phyloP scores from a whole-genome alignment of 108 stramenopile species.

The Cyclotella distinguenda region DNA sequence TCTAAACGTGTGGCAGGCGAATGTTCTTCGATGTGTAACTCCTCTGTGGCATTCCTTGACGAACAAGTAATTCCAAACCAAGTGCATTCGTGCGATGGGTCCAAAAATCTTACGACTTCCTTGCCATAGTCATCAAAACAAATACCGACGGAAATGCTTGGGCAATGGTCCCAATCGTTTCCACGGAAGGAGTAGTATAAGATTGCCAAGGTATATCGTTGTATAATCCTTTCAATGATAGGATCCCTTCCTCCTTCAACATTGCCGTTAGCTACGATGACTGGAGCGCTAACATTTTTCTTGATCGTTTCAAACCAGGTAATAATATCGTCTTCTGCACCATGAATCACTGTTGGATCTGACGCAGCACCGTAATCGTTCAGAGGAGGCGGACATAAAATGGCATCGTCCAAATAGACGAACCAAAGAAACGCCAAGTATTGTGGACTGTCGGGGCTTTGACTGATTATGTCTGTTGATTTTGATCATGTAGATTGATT shows the following conservation, averaged over 20 bases:
- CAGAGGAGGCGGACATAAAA: slow-evolving; percentile 44
- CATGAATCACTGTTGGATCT: background rate
- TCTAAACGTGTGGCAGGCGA: slow-evolving; percentile 2
- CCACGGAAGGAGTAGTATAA: slow-evolving; percentile 21
- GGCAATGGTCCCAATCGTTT: slow-evolving; percentile 44
- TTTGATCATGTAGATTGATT: background rate
- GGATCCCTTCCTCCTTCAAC: background rate
- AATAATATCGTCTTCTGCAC: background rate
- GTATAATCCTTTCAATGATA: slow-evolving; percentile 20
- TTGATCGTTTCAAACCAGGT: background rate
- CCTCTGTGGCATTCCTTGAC: slow-evolving; percentile 2
- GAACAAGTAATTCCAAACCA: slow-evolving; percentile 64
- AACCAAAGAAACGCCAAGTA: slow-evolving; percentile 56
- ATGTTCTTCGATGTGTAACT: slow-evolving; percentile 34
- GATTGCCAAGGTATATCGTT: slow-evolving; percentile 20
- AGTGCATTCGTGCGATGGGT: slow-evolving; percentile 47
- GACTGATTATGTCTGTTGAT: slow-evolving; percentile 5
- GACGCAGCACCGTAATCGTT: background rate
- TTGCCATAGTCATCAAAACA: slow-evolving; percentile 4
- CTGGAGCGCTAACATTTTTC: background rate
- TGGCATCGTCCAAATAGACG: slow-evolving; percentile 50
- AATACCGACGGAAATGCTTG: slow-evolving; percentile 4
- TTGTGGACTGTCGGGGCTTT: slow-evolving; percentile 41
- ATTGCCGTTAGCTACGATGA: background rate
- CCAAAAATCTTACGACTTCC: slow-evolving; percentile 36